phyloP scores from a whole-genome alignment of 345 rosid genomes.

The Boechera divaricarpa region DNA sequence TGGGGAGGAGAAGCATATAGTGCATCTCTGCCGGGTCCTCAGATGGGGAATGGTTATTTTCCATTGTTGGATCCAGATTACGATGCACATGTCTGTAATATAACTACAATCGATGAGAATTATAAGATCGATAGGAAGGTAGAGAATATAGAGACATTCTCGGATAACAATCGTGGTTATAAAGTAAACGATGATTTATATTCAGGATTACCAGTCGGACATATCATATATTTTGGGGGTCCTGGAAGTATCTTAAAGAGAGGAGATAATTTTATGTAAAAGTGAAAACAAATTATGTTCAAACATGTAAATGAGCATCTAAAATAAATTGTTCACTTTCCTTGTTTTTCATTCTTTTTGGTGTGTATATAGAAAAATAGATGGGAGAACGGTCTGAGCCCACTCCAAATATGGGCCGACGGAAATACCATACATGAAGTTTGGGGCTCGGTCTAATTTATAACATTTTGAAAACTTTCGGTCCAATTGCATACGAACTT shows the following conservation, averaged over 20 bases:
- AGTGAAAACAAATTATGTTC: not conserved
- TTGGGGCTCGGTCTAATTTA: too few relatives aligned
- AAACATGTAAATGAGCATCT: not conserved
- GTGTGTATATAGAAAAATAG: too few relatives aligned
- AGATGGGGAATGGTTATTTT: not conserved
- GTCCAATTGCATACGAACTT: too few relatives aligned
- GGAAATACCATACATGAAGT: too few relatives aligned
- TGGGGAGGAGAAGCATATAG: slow-evolving; percentile 19
- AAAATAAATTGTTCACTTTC: not conserved
- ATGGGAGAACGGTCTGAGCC: too few relatives aligned
- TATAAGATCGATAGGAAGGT: not conserved
- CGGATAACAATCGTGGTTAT: not conserved
- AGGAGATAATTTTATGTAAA: not conserved
- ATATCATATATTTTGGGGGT: not conserved
- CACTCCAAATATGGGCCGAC: too few relatives aligned
- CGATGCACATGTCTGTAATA: not conserved
- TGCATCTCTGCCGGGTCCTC: not conserved
- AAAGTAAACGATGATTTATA: not conserved
- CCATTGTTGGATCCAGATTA: not conserved
- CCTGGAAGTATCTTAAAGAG: not conserved
- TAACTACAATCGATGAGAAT: not conserved
- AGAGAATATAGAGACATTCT: not conserved
- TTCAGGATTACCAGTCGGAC: not conserved
- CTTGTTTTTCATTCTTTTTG: too few relatives aligned
- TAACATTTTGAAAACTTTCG: too few relatives aligned